Percentiles rank a stretch among this genome's conserved stretches.
phyloP scores from a whole-genome alignment of 1,284 basidiomycete genomes.

The Puccinia triticina region DNA sequence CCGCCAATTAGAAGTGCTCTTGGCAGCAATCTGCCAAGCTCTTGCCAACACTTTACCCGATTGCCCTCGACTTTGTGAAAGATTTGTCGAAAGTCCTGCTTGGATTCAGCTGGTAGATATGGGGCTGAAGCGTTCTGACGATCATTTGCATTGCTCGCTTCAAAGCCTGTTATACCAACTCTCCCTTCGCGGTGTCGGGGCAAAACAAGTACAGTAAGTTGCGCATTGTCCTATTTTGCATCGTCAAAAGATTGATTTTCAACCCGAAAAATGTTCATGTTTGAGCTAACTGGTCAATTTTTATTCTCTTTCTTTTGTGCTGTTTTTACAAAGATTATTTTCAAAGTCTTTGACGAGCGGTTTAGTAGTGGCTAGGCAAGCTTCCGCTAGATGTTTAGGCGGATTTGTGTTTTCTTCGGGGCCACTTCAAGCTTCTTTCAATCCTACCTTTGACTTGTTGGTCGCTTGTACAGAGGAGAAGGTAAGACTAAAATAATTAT shows the following conservation, averaged over 20 bases:
- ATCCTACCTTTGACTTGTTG: slow-evolving; percentile 15
- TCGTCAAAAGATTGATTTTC: neutral
- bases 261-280: no score
- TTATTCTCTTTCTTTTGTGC: neutral
- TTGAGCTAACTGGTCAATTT: neutral
- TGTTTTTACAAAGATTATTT: slow-evolving; percentile 13
- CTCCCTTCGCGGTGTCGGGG: slow-evolving; percentile 28
- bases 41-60: slow-evolving; percentile 33
- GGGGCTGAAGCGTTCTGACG: slow-evolving; percentile 41
- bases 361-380: slow-evolving; percentile 38
- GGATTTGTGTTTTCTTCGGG: slow-evolving; percentile 33
- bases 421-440: neutral
- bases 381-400: slow-evolving; percentile 37
- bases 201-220: slow-evolving; percentile 30
- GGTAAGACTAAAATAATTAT: neutral
- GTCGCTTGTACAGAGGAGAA: slow-evolving; percentile 16
- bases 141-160: slow-evolving; percentile 32
- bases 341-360: slow-evolving; percentile 18
- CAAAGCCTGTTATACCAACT: slow-evolving; percentile 23
- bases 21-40: slow-evolving; percentile 37
- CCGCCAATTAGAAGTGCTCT: slow-evolving; percentile 9
- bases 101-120: slow-evolving; percentile 34
- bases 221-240: neutral
- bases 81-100: slow-evolving; percentile 22
- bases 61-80: neutral